Conservation (phyloP, 73 alveolate genomes). For the Tetrahymena malaccensis region DNA sequence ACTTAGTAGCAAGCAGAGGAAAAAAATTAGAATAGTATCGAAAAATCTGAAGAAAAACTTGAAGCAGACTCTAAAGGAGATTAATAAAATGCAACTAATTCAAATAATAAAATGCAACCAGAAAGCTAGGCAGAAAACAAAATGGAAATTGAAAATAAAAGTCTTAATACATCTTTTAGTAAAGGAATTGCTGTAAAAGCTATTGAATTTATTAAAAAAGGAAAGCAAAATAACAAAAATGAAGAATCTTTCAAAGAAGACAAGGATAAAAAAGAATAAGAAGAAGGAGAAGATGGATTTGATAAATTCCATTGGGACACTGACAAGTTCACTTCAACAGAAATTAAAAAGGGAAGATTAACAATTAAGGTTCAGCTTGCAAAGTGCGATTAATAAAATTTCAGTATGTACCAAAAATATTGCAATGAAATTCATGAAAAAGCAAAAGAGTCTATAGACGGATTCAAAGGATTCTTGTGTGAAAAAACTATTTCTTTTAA, state of each 20-base stretch:
- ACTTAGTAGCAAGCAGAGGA: not conserved
- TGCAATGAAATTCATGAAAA: constrained; percentile 50
- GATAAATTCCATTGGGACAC: not conserved
- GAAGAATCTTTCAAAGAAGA: not conserved
- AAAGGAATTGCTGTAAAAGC: not conserved
- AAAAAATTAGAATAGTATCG: no score
- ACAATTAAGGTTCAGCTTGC: constrained; percentile 46
- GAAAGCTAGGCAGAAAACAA: not conserved
- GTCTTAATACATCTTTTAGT: not conserved
- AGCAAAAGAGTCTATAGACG: constrained; percentile 26
- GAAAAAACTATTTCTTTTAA: not conserved
- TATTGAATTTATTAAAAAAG: not conserved
- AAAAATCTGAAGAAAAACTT: not conserved
- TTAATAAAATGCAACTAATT: not conserved
- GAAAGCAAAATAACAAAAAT: not conserved
- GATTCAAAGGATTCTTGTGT: constrained; percentile 26
- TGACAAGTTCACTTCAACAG: not conserved
- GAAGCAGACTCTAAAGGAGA: not conserved
- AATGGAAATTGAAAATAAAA: not conserved
- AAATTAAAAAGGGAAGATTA: constrained; percentile 20
- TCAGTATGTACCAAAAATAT: constrained; percentile 41
- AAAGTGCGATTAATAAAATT: constrained; percentile 42
- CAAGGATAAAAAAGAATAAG: constrained; percentile 12
- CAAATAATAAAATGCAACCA: not conserved
- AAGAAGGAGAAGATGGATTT: constrained; percentile 16